Evolutionary conservation across 495 filamentous ascomycete genomes (phyloP).

Genomic region (Aspergillus funiculosus): DNA sequence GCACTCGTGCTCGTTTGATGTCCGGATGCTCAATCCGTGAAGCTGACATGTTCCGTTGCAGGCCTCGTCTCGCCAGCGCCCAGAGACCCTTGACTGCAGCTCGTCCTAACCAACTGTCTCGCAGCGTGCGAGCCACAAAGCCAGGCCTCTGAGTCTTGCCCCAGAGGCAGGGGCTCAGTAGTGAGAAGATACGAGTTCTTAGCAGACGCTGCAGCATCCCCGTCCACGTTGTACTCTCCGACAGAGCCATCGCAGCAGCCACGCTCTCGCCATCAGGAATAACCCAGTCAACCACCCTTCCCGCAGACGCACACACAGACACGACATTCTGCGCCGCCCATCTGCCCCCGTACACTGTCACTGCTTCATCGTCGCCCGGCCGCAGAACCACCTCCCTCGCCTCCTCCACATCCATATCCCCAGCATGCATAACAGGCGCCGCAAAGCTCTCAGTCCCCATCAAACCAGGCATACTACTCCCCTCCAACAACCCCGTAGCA

Average conservation of each 20-base stretch:
- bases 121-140: constrained; percentile 59
- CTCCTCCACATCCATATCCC: constrained; percentile 37
- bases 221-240: too few species aligned
- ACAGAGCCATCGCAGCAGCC: constrained; percentile 52
- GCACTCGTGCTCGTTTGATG: constrained; percentile 51
- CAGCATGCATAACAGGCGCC: constrained; percentile 58
- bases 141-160: constrained; percentile 38
- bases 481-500: constrained; percentile 62
- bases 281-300: constrained; percentile 68
- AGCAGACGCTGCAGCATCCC: too few species aligned
- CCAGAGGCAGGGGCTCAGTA: constrained; percentile 57
- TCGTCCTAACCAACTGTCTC: constrained; percentile 55
- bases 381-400: neutral
- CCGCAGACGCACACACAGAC: constrained; percentile 58
- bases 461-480: constrained; percentile 49
- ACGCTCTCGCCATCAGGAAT: constrained; percentile 66
- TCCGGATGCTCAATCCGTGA: too few species aligned
- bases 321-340: constrained; percentile 75
- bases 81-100: too few species aligned
- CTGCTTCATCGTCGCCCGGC: constrained; percentile 22
- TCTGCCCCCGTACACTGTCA: constrained; percentile 62
- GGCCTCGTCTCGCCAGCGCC: too few species aligned
- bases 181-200: too few species aligned
- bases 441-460: constrained; percentile 45
- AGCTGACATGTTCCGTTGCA: too few species aligned